These are phyloP conservation scores for Miscanthus lutarioriparius DNA, from an alignment of 176 grass and related monocot genomes.

Conservation along the genomic window DNA sequence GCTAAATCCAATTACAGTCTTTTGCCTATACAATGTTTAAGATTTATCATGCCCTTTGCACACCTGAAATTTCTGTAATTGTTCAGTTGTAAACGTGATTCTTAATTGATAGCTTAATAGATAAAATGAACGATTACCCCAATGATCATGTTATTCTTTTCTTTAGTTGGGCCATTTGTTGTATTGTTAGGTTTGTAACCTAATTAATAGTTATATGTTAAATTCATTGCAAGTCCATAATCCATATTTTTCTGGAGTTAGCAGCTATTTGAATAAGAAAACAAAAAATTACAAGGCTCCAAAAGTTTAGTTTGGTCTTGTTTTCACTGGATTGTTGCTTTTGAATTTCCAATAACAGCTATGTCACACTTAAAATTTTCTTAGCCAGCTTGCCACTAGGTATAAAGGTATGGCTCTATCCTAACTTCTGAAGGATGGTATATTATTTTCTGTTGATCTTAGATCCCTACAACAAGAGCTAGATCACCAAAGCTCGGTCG, in stretches of 20 bases:
- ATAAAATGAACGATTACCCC: conserved; percentile 1
- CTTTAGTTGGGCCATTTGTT: conserved; percentile 1
- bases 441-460: conserved; percentile 25
- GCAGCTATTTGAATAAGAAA: neutral
- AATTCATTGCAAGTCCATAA: conserved; percentile 6
- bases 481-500: conserved; percentile 68
- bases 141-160: neutral
- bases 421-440: conserved; percentile 8
- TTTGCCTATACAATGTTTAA: neutral
- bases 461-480: conserved; percentile 66
- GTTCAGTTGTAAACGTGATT: neutral
- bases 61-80: conserved; percentile 7
- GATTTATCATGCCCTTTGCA: conserved; percentile 5
- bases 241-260: neutral
- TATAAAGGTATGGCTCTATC: neutral
- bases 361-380: neutral
- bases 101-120: neutral
- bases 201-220: neutral
- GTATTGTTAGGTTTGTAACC: conserved; percentile 6
- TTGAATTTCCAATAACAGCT: neutral
- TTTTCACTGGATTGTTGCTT: conserved; percentile 8
- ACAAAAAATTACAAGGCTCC: neutral
- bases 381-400: neutral
- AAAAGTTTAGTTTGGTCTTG: neutral
- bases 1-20: conserved; percentile 8